phyloP scores from a whole-genome alignment of 371 early-diverging fungal species.

The Apophysomyces variabilis region DNA sequence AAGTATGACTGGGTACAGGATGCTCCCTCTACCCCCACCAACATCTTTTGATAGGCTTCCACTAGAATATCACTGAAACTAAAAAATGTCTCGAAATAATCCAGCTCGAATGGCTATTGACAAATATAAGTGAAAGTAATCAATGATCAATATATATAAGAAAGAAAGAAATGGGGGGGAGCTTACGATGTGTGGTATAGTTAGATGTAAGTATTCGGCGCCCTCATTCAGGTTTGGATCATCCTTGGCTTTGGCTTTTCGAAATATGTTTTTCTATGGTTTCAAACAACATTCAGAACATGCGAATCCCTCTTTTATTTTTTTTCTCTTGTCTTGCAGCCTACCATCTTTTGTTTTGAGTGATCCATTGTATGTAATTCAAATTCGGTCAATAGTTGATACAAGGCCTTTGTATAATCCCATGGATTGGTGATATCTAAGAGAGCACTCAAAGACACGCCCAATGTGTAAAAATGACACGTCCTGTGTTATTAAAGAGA shows the following conservation, averaged over 20 bases:
- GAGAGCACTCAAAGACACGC: conserved; percentile 65
- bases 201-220: conserved; percentile 53
- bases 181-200: conserved; percentile 54
- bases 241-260: conserved; percentile 54
- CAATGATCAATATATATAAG: no score
- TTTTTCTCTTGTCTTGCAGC: background rate
- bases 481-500: conserved; percentile 32
- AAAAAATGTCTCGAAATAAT: conserved; percentile 60
- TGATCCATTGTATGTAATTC: conserved; percentile 57
- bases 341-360: conserved; percentile 59
- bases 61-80: conserved; percentile 53
- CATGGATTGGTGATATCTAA: conserved; percentile 65
- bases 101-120: conserved; percentile 59
- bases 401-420: conserved; percentile 69
- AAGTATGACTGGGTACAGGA: conserved; percentile 51
- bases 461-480: conserved; percentile 64
- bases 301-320: no score
- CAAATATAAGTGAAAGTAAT: background rate
- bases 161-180: background rate
- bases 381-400: conserved; percentile 63
- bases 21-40: conserved; percentile 41
- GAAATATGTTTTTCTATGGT: conserved; percentile 58
- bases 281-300: no score
- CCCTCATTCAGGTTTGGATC: conserved; percentile 37
- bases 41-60: conserved; percentile 53